Evolutionary conservation across 1,139 yeast species (phyloP).

Genomic region (Saccharomycopsis hybrid): DNA sequence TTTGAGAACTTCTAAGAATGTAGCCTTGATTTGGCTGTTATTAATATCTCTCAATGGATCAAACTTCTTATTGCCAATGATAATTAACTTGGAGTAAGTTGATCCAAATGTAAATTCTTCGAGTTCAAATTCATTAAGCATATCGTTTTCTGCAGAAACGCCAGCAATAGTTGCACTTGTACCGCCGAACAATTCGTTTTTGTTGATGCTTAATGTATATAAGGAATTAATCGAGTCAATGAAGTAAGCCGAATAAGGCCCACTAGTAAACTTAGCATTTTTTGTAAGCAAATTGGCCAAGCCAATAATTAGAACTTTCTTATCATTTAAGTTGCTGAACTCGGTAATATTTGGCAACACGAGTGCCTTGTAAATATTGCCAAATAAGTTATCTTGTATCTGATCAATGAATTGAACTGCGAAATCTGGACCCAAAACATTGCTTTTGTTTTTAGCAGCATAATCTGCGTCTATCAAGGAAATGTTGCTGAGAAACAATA

Average conservation of each 20-base stretch:
- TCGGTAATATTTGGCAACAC: constrained; percentile 61
- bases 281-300: constrained; percentile 51
- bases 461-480: constrained; percentile 26
- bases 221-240: constrained; percentile 32
- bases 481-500: constrained; percentile 55
- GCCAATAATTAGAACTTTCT: constrained; percentile 73
- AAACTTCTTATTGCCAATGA: constrained; percentile 51
- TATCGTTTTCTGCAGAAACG: constrained; percentile 19
- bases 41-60: constrained; percentile 61
- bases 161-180: constrained; percentile 30
- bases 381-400: constrained; percentile 41
- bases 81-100: constrained; percentile 64
- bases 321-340: constrained; percentile 54
- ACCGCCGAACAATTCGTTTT: constrained; percentile 12
- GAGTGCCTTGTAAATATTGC: constrained; percentile 56
- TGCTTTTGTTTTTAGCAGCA: constrained; percentile 31
- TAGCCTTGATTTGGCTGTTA: constrained; percentile 23
- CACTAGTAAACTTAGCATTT: constrained; percentile 31
- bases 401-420: constrained; percentile 36
- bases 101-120: constrained; percentile 79
- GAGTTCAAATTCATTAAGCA: constrained; percentile 48
- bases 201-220: constrained; percentile 23
- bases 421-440: constrained; percentile 29
- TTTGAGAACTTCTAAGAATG: constrained; percentile 8
- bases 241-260: constrained; percentile 39